Base-by-base conservation (phyloP, 768 basidiomycete species). In the Hemileccinum impolitum region DNA sequence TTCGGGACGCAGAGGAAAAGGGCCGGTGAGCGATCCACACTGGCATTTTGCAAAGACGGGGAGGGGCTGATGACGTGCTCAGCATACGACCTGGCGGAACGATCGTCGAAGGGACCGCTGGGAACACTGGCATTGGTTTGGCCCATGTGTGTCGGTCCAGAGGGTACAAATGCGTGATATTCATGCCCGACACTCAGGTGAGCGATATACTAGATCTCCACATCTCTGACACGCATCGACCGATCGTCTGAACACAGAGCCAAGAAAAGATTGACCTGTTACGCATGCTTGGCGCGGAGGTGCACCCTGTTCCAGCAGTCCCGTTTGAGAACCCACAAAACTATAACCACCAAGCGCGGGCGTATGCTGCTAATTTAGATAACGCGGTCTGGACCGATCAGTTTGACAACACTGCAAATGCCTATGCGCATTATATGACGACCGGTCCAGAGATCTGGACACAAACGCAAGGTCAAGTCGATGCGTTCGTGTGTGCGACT, bases 241-340 rank as follows among this genome's bases (percentile, higher is more conserved):
- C 45, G 12, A 19, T n/a, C 38, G 23, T n/a, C 8, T 18, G 14
- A 25, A 15, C 3, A 26, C 61, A 96, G 87, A 93, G 89, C 65
- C 94, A 95, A 72, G 95, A 99, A 65, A 99, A 99, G 75, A 96
- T 98, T 47, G 95, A 99, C 69, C 82, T 99, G 25, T 76, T 99
- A 47, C 84, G 85, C 46, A 95, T 99, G 95, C 80, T 99, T 19
- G 96, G 96, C 25, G 95, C 96, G 5, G 95, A 98, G 58, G 95
- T 99, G 30, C 76, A 90, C 61, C 90, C 96, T 30, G 96, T 99
- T 2, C 93, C 96, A 15, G 94, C 95, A 2, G 96, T 99, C 28
- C 84, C 96, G 11, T 98, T 89, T 65, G 94, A 97, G 61, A 85
- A 99, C 68, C 93, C 94, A 6, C 67, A 76, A 52, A 98, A 99